Evolutionary conservation across 805 yeast species (phyloP), one percentile per base, ranked within the genome.

Genomic region (Maudiozyma serrabonitensis): DNA sequence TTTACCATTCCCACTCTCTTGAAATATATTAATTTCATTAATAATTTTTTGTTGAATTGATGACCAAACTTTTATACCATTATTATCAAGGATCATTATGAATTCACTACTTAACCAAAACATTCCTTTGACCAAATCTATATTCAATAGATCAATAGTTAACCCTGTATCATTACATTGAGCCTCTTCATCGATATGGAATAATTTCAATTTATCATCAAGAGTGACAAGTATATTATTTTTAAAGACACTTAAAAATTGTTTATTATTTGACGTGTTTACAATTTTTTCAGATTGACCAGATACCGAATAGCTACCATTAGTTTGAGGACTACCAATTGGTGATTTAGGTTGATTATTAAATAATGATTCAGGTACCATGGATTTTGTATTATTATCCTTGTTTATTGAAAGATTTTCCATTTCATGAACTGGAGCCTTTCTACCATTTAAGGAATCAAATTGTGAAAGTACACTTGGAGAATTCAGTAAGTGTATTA

Each of bases 401-500:
- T 45, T 45, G 50, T 59, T 57, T 4, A 61, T 32, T 44, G 59
- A 59, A 49, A 63, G 38, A 18, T 50, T 48, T 45, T 62, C 66
- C 48, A 64, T 45, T 13, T 50, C 50, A 47, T 65, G 67, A 19
- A 59, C 44, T 1, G 50, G 47, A 4, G 34, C 31, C 26, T 52
- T 55, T 37, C 55, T 57, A 8, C 56, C 60, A 42, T 55, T 57
- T 21, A 61, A 41, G 2, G 62, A 46, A 7, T 57, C 57, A 37
- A 62, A 53, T 41, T 62, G 61, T 3, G 58, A 51, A 12, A 58
- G 54, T 2, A 60, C 48, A 46, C 57, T 56, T 11, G 67, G 64
- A 43, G 62, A 58, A 51, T 63, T 62, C 46, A 66, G 51, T n/a
- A 66, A 50, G 43, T 64, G 62, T 1, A 64, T 59, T 26, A 66